These are phyloP conservation scores for Tulasnella sp. DNA, from an alignment of 768 basidiomycete species.

Conservation along the genomic window DNA sequence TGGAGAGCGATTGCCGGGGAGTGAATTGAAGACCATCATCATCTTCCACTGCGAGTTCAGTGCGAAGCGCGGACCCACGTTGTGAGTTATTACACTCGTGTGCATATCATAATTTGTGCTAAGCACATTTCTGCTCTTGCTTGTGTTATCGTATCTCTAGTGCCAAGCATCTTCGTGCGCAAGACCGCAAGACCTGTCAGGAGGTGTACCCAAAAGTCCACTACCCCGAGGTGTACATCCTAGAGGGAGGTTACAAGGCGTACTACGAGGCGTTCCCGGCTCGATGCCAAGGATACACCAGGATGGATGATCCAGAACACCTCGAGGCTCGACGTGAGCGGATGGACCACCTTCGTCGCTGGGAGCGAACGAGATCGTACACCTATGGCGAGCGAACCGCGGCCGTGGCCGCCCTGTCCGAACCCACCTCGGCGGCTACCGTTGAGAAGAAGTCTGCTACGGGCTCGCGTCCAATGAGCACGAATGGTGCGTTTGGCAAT, in stretches of 20 bases:
- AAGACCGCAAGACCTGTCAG: constrained; percentile 81
- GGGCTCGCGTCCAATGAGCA: constrained; percentile 22
- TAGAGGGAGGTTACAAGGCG: constrained; percentile 90
- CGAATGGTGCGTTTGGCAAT: too few relatives aligned
- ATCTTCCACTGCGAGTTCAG: constrained; percentile 99
- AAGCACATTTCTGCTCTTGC: constrained; percentile 8
- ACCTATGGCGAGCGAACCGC: constrained; percentile 66
- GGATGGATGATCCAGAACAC: constrained; percentile 90
- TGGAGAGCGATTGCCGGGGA: constrained; percentile 28
- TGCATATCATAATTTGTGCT: background rate
- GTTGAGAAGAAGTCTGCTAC: constrained; percentile 55
- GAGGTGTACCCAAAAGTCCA: constrained; percentile 84
- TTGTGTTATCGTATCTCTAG: constrained; percentile 31
- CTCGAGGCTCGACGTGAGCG: constrained; percentile 71
- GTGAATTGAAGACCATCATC: constrained; percentile 63
- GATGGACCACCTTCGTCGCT: constrained; percentile 85
- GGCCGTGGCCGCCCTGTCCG: background rate
- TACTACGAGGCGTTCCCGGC: constrained; percentile 51
- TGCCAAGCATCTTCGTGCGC: constrained; percentile 85
- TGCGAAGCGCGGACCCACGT: constrained; percentile 87
- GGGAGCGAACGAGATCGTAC: constrained; percentile 83
- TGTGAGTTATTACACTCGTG: constrained; percentile 50
- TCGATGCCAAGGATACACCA: constrained; percentile 78
- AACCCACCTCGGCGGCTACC: constrained; percentile 28
- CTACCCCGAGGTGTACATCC: constrained; percentile 93